Percentiles rank a stretch among this genome's conserved stretches.
Evolutionary conservation across 2,329 filamentous ascomycete species (phyloP).

Genomic region (Pseudopithomyces chartarum): DNA sequence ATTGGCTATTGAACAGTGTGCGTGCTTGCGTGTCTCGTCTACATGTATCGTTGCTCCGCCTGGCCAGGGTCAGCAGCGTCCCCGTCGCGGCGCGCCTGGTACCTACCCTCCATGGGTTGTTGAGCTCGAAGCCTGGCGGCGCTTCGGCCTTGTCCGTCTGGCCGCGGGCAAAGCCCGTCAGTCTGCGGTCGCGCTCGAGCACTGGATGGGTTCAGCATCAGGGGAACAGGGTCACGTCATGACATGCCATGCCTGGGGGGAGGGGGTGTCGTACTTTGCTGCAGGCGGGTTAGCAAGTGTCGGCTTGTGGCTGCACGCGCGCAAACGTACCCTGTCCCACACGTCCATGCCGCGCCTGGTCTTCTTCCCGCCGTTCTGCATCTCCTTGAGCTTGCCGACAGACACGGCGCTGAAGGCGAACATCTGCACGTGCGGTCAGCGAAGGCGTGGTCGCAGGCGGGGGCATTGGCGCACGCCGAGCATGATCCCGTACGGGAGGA

Average conservation of each 20-base stretch:
- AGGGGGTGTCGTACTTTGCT: conserved; percentile 59
- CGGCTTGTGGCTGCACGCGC: conserved; percentile 12
- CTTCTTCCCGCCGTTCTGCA: conserved; percentile 68
- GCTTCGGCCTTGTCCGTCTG: conserved; percentile 65
- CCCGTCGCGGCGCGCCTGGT: neutral
- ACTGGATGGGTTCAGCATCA: conserved; percentile 54
- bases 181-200: conserved; percentile 68
- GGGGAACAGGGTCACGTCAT: conserved; percentile 36
- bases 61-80: conserved; percentile 32
- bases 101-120: conserved; percentile 70
- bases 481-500: conserved; percentile 68
- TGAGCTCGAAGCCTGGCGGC: conserved; percentile 67
- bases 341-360: conserved; percentile 63
- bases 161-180: conserved; percentile 65
- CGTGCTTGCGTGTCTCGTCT: conserved; percentile 18
- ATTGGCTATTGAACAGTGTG: conserved; percentile 14
- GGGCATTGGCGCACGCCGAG: conserved; percentile 56
- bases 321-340: conserved; percentile 65
- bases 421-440: conserved; percentile 55
- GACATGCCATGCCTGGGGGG: no score
- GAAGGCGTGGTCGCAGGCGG: conserved; percentile 10
- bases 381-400: conserved; percentile 61
- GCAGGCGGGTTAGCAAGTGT: conserved; percentile 46
- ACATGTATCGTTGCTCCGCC: conserved; percentile 46
- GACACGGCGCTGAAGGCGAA: conserved; percentile 65